These are phyloP conservation scores for Aspergillus sp. DNA, from an alignment of 2,329 filamentous ascomycete species.

Conservation along the genomic window DNA sequence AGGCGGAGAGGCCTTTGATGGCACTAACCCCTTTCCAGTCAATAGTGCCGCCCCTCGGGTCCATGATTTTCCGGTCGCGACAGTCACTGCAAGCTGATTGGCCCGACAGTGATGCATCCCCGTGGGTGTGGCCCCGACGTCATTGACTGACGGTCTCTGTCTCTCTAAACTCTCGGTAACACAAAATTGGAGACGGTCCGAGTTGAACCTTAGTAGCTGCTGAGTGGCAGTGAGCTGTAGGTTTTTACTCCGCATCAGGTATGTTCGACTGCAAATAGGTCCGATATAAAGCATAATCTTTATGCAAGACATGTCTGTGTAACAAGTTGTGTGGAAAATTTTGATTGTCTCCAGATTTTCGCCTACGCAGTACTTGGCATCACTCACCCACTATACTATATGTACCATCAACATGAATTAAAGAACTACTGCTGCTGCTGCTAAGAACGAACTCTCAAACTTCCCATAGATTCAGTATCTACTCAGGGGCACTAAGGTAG, in stretches of 20 bases:
- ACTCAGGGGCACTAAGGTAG: constrained; percentile 20
- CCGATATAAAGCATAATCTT: too few relatives aligned
- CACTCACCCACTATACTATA: background rate
- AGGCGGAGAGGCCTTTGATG: constrained; percentile 35
- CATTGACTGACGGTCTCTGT: constrained; percentile 26
- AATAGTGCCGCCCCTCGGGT: constrained; percentile 25
- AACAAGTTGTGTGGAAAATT: too few relatives aligned
- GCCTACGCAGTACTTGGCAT: too few relatives aligned
- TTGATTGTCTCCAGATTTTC: too few relatives aligned
- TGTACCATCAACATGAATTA: too few relatives aligned
- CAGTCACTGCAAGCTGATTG: constrained; percentile 9
- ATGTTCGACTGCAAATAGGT: too few relatives aligned
- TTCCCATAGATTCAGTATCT: constrained; percentile 25
- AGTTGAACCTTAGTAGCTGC: background rate
- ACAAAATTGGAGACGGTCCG: background rate
- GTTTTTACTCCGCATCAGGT: too few relatives aligned
- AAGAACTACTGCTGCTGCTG: background rate
- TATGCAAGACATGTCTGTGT: too few relatives aligned
- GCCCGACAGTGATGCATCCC: constrained; percentile 11
- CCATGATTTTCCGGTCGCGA: constrained; percentile 27
- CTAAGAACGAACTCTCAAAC: constrained; percentile 1
- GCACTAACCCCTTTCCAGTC: constrained; percentile 28
- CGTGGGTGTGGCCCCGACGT: constrained; percentile 26
- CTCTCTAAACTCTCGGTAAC: background rate
- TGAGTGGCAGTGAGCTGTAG: too few relatives aligned